A percentile compares a stretch with the other conserved stretches of the same genome.
Conservation (phyloP, 768 basidiomycete species). For the Mycena albidolilacea region DNA sequence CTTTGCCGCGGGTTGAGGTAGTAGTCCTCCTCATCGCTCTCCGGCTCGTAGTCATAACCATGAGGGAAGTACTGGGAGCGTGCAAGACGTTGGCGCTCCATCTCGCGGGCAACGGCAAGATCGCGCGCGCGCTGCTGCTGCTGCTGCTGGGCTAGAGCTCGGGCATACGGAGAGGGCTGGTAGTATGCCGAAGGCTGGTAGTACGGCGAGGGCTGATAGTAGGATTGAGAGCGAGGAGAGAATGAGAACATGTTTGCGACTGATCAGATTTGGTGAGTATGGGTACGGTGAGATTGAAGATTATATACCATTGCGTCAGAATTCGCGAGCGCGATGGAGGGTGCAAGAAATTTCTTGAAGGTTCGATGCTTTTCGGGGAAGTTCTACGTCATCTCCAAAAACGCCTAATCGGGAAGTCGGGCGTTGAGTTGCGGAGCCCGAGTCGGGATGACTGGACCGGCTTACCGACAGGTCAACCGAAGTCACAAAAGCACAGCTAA, state of each 20-base stretch:
- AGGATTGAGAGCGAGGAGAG: slow-evolving; percentile 37
- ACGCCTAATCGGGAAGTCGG: slow-evolving; percentile 19
- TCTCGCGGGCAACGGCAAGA: slow-evolving; percentile 43
- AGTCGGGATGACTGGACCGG: slow-evolving; percentile 12
- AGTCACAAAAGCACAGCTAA: slow-evolving; percentile 29
- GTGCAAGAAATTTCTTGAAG: slow-evolving; percentile 10
- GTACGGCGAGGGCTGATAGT: slow-evolving; percentile 37
- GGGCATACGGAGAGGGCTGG: slow-evolving; percentile 45
- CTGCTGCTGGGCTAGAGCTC: slow-evolving; percentile 39
- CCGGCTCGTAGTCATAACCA: slow-evolving; percentile 51
- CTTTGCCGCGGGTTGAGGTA: slow-evolving; percentile 48
- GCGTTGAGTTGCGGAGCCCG: neutral
- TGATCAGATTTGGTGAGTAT: slow-evolving; percentile 31
- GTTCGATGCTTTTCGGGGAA: slow-evolving; percentile 4
- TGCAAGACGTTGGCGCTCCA: slow-evolving; percentile 53
- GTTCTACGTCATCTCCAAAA: slow-evolving; percentile 20
- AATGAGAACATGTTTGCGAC: slow-evolving; percentile 27
- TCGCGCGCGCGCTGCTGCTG: slow-evolving; percentile 44
- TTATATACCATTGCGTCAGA: slow-evolving; percentile 38
- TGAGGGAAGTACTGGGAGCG: slow-evolving; percentile 59
- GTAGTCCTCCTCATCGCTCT: slow-evolving; percentile 47
- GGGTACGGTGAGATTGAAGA: neutral
- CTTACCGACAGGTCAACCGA: neutral
- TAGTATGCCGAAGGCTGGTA: slow-evolving; percentile 37
- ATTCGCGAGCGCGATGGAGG: slow-evolving; percentile 12